These are phyloP conservation scores for Vinca major DNA, from an alignment of 305 asterid species.

Conservation along the genomic window DNA sequence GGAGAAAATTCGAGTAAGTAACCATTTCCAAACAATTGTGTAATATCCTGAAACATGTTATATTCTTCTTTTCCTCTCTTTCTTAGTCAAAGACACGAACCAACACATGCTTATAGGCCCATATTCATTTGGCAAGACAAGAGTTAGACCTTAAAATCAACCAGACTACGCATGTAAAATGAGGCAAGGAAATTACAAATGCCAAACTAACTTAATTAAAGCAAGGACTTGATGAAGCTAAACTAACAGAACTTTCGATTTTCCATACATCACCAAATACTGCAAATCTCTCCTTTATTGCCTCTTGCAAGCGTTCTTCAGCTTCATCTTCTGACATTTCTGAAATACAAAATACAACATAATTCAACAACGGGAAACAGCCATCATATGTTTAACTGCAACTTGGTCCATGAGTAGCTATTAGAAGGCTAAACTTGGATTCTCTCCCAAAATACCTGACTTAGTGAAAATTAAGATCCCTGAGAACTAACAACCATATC, in stretches of 20 bases:
- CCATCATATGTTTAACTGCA: constrained; percentile 5
- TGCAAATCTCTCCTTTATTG: constrained; percentile 94
- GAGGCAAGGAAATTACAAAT: not conserved
- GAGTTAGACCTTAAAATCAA: not conserved
- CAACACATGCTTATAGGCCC: not conserved
- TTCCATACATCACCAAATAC: constrained; percentile 82
- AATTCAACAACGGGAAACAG: constrained; percentile 11
- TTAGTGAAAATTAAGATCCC: not conserved
- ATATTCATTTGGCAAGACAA: not conserved
- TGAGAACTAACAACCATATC: not conserved
- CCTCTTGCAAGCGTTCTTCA: constrained; percentile 91
- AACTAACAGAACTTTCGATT: constrained; percentile 12
- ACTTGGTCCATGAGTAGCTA: not conserved
- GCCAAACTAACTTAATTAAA: constrained; percentile 15
- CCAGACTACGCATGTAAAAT: not conserved
- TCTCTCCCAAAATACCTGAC: not conserved
- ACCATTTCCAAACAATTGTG: not conserved
- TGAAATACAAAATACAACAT: constrained; percentile 28
- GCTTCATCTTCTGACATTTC: constrained; percentile 99
- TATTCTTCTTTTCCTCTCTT: not conserved
- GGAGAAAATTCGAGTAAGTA: not conserved
- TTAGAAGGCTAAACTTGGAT: not conserved
- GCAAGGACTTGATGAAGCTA: constrained; percentile 19
- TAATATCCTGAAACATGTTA: not conserved
- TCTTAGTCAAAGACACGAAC: not conserved